Percentiles rank a stretch among this genome's conserved stretches.
Conservation (phyloP, 106 monocot genomes). For the Dioscorea dumetorum region DNA sequence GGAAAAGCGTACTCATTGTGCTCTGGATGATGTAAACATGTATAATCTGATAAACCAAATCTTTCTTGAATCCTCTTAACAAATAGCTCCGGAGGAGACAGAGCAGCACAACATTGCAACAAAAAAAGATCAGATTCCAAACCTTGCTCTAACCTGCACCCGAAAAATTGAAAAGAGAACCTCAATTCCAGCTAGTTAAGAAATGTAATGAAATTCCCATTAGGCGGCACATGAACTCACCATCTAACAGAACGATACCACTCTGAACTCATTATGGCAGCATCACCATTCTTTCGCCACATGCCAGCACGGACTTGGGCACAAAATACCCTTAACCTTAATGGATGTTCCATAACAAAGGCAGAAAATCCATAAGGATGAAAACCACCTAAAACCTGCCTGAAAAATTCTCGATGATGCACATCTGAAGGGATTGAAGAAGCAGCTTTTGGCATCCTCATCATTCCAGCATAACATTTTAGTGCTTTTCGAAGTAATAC, state of each 20-base stretch:
- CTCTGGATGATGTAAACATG: slow-evolving; percentile 47
- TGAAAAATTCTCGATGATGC: slow-evolving; percentile 41
- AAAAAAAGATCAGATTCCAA: slow-evolving; percentile 87
- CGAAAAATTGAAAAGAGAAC: background rate
- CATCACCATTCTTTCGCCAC: slow-evolving; percentile 98
- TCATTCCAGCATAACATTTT: slow-evolving; percentile 33
- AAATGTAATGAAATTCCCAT: background rate
- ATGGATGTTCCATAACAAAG: slow-evolving; percentile 87
- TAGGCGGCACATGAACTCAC: slow-evolving; percentile 20
- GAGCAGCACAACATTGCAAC: slow-evolving; percentile 93
- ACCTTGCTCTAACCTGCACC: slow-evolving; percentile 65
- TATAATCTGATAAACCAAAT: slow-evolving; percentile 79
- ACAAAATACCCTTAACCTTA: slow-evolving; percentile 79
- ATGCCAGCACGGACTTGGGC: slow-evolving; percentile 96
- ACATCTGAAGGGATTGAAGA: background rate
- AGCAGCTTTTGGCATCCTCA: background rate
- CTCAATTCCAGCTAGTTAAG: slow-evolving; percentile 1
- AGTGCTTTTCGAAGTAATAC: slow-evolving; percentile 52
- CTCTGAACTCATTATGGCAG: slow-evolving; percentile 47
- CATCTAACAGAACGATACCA: slow-evolving; percentile 63
- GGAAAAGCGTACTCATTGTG: slow-evolving; percentile 64
- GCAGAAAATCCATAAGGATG: slow-evolving; percentile 75
- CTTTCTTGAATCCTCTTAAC: slow-evolving; percentile 75
- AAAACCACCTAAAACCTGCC: slow-evolving; percentile 35
- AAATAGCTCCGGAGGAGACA: slow-evolving; percentile 92